Percentiles rank a stretch among this genome's conserved stretches.
These are phyloP conservation scores for Aspergillus unguis DNA, from an alignment of 2,329 filamentous ascomycete genomes.

Conservation along the genomic window DNA sequence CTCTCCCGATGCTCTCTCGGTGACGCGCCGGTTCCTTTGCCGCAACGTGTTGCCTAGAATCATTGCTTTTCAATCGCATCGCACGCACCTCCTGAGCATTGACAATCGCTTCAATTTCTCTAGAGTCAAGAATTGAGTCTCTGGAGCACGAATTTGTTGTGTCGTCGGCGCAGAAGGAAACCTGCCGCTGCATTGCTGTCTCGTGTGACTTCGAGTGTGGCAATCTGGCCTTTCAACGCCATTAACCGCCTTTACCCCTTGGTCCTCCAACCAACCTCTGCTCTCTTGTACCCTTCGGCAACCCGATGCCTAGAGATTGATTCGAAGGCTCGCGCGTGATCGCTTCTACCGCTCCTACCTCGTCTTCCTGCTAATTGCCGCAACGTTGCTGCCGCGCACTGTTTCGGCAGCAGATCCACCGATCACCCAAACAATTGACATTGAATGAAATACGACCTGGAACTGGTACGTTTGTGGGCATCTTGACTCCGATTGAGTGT, in stretches of 20 bases:
- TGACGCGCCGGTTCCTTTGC: conserved; percentile 16
- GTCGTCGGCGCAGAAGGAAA: background rate
- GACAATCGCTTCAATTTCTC: background rate
- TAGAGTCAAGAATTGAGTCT: background rate
- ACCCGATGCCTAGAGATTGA: conserved; percentile 15
- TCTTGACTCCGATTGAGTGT: too few relatives aligned
- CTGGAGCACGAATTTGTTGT: background rate
- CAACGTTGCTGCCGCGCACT: background rate
- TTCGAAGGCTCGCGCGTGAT: conserved; percentile 14
- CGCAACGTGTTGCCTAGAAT: conserved; percentile 8
- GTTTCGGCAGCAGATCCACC: conserved; percentile 1
- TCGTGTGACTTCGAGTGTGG: conserved; percentile 10
- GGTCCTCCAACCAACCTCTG: conserved; percentile 11
- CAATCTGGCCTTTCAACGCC: conserved; percentile 22
- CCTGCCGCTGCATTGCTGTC: conserved; percentile 5
- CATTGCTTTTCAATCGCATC: background rate
- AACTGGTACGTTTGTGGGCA: conserved; percentile 4
- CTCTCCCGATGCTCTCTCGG: conserved; percentile 19
- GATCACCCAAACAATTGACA: conserved; percentile 10
- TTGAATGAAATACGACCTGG: conserved; percentile 3
- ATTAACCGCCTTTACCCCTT: conserved; percentile 12
- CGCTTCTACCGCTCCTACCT: conserved; percentile 8
- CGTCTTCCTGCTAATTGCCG: background rate
- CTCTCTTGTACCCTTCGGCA: conserved; percentile 6
- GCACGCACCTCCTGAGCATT: background rate